phyloP scores from a whole-genome alignment of 495 filamentous ascomycete genomes.

The Penicillium bovifimosum region DNA sequence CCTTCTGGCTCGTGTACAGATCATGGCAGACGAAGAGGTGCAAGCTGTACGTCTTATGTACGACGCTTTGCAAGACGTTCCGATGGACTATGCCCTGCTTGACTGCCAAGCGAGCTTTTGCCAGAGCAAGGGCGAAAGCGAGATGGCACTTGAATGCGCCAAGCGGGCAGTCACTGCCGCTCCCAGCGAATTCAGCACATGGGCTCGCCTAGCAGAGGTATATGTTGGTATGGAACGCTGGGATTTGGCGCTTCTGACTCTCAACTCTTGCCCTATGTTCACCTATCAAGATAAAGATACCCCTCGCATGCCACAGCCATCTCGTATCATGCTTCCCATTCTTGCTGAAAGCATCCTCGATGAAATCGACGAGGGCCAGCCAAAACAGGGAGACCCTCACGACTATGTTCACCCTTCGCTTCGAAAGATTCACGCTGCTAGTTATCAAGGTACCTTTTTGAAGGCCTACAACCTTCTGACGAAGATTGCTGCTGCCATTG shows the following conservation, averaged over 20 bases:
- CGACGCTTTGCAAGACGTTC: slow-evolving; percentile 80
- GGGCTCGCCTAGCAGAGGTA: slow-evolving; percentile 88
- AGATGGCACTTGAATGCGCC: slow-evolving; percentile 87
- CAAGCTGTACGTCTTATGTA: slow-evolving; percentile 84
- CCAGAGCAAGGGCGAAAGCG: slow-evolving; percentile 73
- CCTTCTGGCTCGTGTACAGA: slow-evolving; percentile 78
- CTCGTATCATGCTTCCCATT: slow-evolving; percentile 77
- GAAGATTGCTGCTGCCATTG: slow-evolving; percentile 89
- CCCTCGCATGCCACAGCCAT: slow-evolving; percentile 86
- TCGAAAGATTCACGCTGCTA: slow-evolving; percentile 77
- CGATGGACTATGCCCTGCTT: slow-evolving; percentile 93
- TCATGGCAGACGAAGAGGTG: slow-evolving; percentile 94
- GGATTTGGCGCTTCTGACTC: slow-evolving; percentile 84
- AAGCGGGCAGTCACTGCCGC: slow-evolving; percentile 91
- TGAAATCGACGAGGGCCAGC: slow-evolving; percentile 88
- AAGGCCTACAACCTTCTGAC: slow-evolving; percentile 92
- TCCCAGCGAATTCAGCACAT: slow-evolving; percentile 94
- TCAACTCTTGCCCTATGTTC: slow-evolving; percentile 99
- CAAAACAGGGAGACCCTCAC: slow-evolving; percentile 58
- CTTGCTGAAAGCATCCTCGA: slow-evolving; percentile 87
- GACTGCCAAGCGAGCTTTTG: slow-evolving; percentile 94
- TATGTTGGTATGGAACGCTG: slow-evolving; percentile 91
- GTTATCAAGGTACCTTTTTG: slow-evolving; percentile 89
- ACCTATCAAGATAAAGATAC: slow-evolving; percentile 98
- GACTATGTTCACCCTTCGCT: slow-evolving; percentile 86